Evolutionary conservation across 2,329 filamentous ascomycete species (phyloP), one percentile per base, ranked within the genome.

Genomic region (Neobulgaria alba): DNA sequence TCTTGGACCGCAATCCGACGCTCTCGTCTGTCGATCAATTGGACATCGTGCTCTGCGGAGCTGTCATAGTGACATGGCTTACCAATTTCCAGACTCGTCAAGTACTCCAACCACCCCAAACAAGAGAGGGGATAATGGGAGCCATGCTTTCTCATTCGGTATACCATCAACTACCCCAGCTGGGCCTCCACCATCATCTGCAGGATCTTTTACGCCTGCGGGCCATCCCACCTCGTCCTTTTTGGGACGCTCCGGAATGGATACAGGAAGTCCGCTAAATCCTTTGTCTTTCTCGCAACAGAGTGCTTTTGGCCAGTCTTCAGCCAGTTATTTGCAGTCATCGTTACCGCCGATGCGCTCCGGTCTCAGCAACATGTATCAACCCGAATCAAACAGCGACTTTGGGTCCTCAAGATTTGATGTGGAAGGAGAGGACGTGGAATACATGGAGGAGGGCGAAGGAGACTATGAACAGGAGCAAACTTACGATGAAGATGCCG

Each of bases 151-250:
- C 43, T 48, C 42, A 30, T 60, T 59, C 42, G 55, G 49, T 20
- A 46, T 60, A 23, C 63, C 69, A 33, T 77, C 75, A 4, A 76
- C 72, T 15, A 78, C 75, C 12, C 75, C 75, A 38, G 71, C 71
- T 34, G 74, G 72, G 30, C 67, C 65, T 43, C 73, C 74, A 1
- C 73, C 72, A 18, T 71, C 70, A 21, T 66, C 63, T 43, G 61
- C 63, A 18, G 58, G 59, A 46, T 76, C 73, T n/a, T 75, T 74
- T 39, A 77, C 73, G 16, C 74, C 74, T 21, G 65, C 67, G 42
- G 73, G 69, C 3, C 65, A 65, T 32, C 72, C 72, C 34, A 69
- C 72, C 19, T 67, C 68, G 5, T 65, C 65, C 32, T 52, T 70
- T 15, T 70, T 74, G 49, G 69, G 68, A 38, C 71, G 66, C 57